Evolutionary conservation across 768 basidiomycete species (phyloP).

Genomic region (Lanmaoa pseudosensibilis): DNA sequence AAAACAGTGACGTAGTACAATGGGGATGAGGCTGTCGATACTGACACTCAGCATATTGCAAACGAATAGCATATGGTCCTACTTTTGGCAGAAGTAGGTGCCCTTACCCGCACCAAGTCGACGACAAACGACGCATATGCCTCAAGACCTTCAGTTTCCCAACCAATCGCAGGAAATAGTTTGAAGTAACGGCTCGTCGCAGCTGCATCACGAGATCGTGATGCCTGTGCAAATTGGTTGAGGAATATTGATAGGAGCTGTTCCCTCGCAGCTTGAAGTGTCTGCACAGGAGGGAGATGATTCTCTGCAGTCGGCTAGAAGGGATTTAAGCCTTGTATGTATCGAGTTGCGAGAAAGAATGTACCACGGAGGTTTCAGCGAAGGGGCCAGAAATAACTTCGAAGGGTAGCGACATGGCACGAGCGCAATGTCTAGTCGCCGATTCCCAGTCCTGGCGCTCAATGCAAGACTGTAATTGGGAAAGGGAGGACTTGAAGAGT

Average conservation of each 20-base stretch:
- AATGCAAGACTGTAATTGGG: conserved; percentile 58
- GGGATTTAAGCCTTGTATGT: neutral
- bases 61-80: conserved; percentile 14
- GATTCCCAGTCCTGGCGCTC: conserved; percentile 92
- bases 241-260: conserved; percentile 76
- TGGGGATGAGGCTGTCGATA: conserved; percentile 76
- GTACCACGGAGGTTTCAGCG: conserved; percentile 83
- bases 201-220: conserved; percentile 75
- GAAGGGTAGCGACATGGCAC: conserved; percentile 82
- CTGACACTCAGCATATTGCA: conserved; percentile 11
- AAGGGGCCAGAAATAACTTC: conserved; percentile 82
- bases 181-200: conserved; percentile 95
- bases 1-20: conserved; percentile 88
- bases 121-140: conserved; percentile 93
- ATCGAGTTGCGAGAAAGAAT: conserved; percentile 25
- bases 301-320: conserved; percentile 85
- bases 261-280: conserved; percentile 72
- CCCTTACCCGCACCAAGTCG: conserved; percentile 78
- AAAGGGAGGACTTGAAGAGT: conserved; percentile 59
- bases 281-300: conserved; percentile 83
- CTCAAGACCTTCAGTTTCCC: conserved; percentile 88
- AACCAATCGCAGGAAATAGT: conserved; percentile 93
- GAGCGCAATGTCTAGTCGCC: conserved; percentile 85
- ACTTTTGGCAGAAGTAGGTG: conserved; percentile 84
- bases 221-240: conserved; percentile 80